Evolutionary conservation across 2,329 filamentous ascomycete species (phyloP).

Genomic region (Raffaelea albimanens): DNA sequence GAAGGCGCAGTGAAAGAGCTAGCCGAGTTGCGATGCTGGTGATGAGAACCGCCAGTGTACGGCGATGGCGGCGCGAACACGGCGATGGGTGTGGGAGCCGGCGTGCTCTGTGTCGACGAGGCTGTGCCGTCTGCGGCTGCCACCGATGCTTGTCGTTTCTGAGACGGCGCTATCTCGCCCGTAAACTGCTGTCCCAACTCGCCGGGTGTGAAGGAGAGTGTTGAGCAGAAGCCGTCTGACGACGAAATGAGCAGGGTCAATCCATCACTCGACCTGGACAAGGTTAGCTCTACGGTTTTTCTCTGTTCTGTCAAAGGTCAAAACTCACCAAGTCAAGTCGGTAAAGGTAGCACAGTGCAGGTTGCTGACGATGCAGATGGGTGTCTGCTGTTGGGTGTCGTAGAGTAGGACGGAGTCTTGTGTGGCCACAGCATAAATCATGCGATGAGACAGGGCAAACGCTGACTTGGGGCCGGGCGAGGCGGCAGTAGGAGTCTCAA

Average conservation of each 20-base stretch:
- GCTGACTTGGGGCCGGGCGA: slow-evolving; percentile 55
- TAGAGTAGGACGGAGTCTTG: slow-evolving; percentile 93
- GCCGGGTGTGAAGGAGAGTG: slow-evolving; percentile 70
- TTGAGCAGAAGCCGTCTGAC: slow-evolving; percentile 94
- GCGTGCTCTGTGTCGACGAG: slow-evolving; percentile 55
- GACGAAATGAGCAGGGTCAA: slow-evolving; percentile 41
- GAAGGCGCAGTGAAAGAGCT: slow-evolving; percentile 50
- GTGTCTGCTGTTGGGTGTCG: slow-evolving; percentile 93
- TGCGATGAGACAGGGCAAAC: slow-evolving; percentile 82
- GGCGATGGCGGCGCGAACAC: slow-evolving; percentile 53
- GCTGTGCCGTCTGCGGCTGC: slow-evolving; percentile 16
- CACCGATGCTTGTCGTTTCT: slow-evolving; percentile 7
- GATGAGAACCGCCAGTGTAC: slow-evolving; percentile 34
- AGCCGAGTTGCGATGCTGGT: slow-evolving; percentile 49
- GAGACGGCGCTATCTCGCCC: slow-evolving; percentile 46
- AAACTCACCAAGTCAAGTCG: slow-evolving; percentile 78
- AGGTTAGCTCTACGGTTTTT: too few species aligned
- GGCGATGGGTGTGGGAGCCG: slow-evolving; percentile 61
- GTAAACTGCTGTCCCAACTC: slow-evolving; percentile 79
- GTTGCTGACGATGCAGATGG: slow-evolving; percentile 91
- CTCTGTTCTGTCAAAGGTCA: not conserved
- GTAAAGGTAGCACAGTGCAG: slow-evolving; percentile 96
- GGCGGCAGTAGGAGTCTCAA: slow-evolving; percentile 15
- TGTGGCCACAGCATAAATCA: slow-evolving; percentile 94
- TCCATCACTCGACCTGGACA: slow-evolving; percentile 38